Percentiles rank a stretch among this genome's conserved stretches.
Evolutionary conservation across 2,329 filamentous ascomycete species (phyloP).

Genomic region (Colletotrichum salicis): DNA sequence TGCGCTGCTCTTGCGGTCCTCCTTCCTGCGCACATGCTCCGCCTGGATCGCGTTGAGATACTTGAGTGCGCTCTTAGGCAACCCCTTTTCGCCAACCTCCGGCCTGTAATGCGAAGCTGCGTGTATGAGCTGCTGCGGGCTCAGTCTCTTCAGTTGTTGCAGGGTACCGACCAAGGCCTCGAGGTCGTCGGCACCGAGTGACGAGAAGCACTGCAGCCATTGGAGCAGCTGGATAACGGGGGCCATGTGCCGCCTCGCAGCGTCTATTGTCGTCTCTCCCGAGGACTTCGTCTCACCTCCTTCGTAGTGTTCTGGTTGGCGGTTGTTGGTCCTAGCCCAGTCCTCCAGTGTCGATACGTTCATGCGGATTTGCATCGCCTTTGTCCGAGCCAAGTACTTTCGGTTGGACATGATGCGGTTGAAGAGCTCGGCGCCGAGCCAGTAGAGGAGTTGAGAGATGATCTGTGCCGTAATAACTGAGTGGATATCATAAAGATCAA

Average conservation of each 20-base stretch:
- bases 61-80: constrained; percentile 88
- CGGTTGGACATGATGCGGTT: constrained; percentile 97
- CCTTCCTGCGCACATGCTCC: constrained; percentile 72
- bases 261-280: constrained; percentile 87
- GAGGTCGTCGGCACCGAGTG: constrained; percentile 83
- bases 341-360: constrained; percentile 96
- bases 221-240: constrained; percentile 94
- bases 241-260: constrained; percentile 84
- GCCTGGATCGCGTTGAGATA: constrained; percentile 85
- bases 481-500: constrained; percentile 98
- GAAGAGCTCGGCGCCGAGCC: constrained; percentile 95
- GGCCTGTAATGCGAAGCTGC: constrained; percentile 92
- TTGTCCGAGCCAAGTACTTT: constrained; percentile 93
- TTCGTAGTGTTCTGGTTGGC: constrained; percentile 95
- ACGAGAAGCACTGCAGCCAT: constrained; percentile 98
- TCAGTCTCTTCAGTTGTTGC: constrained; percentile 86
- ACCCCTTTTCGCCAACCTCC: constrained; percentile 92
- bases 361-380: constrained; percentile 99
- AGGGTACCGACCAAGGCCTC: constrained; percentile 89
- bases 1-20: constrained; percentile 60
- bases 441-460: constrained; percentile 91
- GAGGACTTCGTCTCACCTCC: constrained; percentile 86
- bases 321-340: constrained; percentile 93
- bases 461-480: constrained; percentile 95
- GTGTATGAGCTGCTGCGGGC: constrained; percentile 89